Evolutionary conservation across 805 yeast genomes (phyloP), one percentile per base, ranked within the genome.

Genomic region (Sugiyamaella qingdaonensis): DNA sequence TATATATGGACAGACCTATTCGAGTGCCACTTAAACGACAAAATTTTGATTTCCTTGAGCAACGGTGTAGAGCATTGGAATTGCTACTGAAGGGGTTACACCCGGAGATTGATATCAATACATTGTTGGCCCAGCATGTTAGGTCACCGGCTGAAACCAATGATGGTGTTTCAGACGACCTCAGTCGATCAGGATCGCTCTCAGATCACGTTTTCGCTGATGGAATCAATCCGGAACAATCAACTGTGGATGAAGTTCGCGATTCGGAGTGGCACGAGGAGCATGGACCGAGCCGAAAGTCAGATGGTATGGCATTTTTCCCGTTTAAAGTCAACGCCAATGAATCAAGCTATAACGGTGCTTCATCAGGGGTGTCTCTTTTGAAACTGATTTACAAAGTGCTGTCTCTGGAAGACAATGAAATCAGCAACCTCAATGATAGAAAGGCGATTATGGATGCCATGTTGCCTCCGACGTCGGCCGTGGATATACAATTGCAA

Each of bases 281-380:
- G 84, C n/a, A 80, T 80, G 83, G 83, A 80, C 1, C 81, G 80
- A 3, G 50, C 64, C 68, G 8, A 65, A 70, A 50, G 70, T 70
- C n/a, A 72, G 78, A 47, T 74, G 79, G 47, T 74, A 75, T 47
- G 85, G 43, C 43, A 14, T 39, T 39, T 21, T 86, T 0, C 79
- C 78, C 61, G 75, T 77, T 57, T 85, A 87, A 2, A 75, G 75
- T 14, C 81, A 46, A 69, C 77, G 61, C 72, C 74, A 13, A 56
- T 76, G 49, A 73, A 70, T 46, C 61, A 68, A 49, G 61, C 59
- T 52, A 58, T 61, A 27, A 56, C 56, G 32, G 67, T 56, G 39
- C 53, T 58, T 46, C 64, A 56, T 52, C 58, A 54, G 48, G 43
- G 13, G 43, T 39, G 16, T 39, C 43, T 14, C 58, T 54, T 37